These are phyloP conservation scores for Paralagenidium karlingii DNA, from an alignment of 352 stramenopile species.

Conservation along the genomic window DNA sequence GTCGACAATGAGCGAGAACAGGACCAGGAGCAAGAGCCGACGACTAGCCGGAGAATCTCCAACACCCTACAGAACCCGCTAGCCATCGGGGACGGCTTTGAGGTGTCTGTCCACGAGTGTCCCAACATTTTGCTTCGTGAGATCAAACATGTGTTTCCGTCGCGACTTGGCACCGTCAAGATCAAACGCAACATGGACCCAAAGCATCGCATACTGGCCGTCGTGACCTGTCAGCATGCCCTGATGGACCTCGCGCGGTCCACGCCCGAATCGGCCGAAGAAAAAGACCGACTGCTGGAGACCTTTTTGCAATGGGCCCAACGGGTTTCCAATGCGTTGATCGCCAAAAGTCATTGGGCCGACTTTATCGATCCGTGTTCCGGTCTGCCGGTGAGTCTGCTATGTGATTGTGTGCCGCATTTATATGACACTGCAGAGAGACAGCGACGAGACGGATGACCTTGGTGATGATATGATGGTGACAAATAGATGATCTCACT, in stretches of 20 bases:
- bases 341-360: conserved; percentile 81
- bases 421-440: no score
- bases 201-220: conserved; percentile 66
- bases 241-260: conserved; percentile 92
- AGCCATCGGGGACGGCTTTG: no score
- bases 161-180: conserved; percentile 30
- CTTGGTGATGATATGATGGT: background rate
- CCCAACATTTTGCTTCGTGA: conserved; percentile 62
- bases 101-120: conserved; percentile 70
- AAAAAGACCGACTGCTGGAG: conserved; percentile 95
- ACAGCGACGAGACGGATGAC: background rate
- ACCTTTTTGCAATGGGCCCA: conserved; percentile 90
- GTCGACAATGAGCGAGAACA: conserved; percentile 34
- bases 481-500: conserved; percentile 82
- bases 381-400: conserved; percentile 73
- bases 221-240: conserved; percentile 91
- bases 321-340: conserved; percentile 67
- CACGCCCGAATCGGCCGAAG: conserved; percentile 84
- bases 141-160: conserved; percentile 70
- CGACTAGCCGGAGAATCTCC: no score
- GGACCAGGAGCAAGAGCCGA: no score
- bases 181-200: conserved; percentile 15
- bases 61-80: no score
- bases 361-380: conserved; percentile 98
- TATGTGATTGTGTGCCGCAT: background rate